These are phyloP conservation scores for Dillenia suffruticosa DNA, from an alignment of 164 flowering plant genomes.

Conservation along the genomic window DNA sequence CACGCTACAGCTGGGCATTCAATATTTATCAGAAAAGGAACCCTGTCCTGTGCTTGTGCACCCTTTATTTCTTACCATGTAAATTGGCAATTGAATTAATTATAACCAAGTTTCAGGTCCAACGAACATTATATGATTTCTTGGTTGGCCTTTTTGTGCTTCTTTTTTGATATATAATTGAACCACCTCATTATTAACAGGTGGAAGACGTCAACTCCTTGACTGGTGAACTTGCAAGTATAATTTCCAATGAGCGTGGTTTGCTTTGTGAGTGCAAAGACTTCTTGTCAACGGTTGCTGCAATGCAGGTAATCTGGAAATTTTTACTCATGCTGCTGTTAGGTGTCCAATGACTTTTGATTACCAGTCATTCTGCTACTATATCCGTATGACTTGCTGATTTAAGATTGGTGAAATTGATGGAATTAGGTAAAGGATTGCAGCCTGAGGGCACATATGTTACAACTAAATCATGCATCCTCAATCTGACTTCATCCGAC, in stretches of 20 bases:
- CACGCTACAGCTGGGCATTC: no score
- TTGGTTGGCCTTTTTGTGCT: background rate
- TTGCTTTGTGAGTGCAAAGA: conserved; percentile 58
- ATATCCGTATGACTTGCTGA: background rate
- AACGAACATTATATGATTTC: background rate
- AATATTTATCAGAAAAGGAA: no score
- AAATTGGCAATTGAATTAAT: no score
- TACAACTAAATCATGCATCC: conserved; percentile 42
- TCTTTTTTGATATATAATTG: no score
- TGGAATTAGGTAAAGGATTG: conserved; percentile 60
- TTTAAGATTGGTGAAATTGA: background rate
- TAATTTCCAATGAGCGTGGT: conserved; percentile 46
- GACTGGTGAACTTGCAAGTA: conserved; percentile 52
- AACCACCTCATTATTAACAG: conserved; percentile 24
- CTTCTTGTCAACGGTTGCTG: conserved; percentile 55
- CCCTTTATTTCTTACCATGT: no score
- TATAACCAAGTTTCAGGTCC: no score
- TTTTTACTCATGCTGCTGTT: background rate
- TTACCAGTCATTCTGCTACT: no score
- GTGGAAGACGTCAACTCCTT: conserved; percentile 52
- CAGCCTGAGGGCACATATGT: conserved; percentile 57
- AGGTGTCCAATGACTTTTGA: background rate
- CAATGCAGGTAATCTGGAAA: conserved; percentile 57
- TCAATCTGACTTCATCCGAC: conserved; percentile 6
- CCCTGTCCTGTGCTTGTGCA: no score